These are phyloP conservation scores for Coemansia sp. DNA, from an alignment of 192 early-diverging fungal species.

Conservation along the genomic window DNA sequence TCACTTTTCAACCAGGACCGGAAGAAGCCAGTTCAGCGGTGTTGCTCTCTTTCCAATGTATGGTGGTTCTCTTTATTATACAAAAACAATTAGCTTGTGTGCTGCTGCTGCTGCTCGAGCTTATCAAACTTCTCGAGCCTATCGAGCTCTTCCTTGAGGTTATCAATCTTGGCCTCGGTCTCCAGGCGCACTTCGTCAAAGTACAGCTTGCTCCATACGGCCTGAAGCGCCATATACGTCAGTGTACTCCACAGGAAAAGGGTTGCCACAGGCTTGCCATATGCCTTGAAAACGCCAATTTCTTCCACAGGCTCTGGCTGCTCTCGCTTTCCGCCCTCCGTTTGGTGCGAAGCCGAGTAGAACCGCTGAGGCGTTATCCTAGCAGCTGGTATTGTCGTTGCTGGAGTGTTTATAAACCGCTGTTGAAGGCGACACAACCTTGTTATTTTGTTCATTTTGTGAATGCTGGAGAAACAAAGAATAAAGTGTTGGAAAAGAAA, in stretches of 20 bases:
- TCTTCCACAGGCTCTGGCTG: slow-evolving; percentile 10
- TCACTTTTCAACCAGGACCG: too few relatives aligned
- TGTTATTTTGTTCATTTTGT: background rate
- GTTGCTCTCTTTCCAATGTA: too few relatives aligned
- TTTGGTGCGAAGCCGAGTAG: background rate
- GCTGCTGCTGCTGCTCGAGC: slow-evolving; percentile 5
- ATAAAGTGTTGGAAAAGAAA: background rate
- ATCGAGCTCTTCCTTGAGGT: slow-evolving; percentile 21
- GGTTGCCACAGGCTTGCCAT: slow-evolving; percentile 43
- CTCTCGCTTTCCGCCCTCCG: background rate
- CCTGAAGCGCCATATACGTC: slow-evolving; percentile 44
- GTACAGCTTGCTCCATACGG: slow-evolving; percentile 46
- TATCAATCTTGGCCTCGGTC: slow-evolving; percentile 45
- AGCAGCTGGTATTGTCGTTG: background rate
- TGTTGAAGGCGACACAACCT: background rate
- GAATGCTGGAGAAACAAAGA: background rate
- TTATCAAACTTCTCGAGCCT: slow-evolving; percentile 10
- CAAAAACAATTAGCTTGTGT: too few relatives aligned
- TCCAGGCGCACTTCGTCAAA: slow-evolving; percentile 45
- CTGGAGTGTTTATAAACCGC: background rate
- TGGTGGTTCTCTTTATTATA: too few relatives aligned
- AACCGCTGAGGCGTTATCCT: background rate
- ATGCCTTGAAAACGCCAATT: slow-evolving; percentile 36
- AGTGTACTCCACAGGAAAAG: slow-evolving; percentile 48
- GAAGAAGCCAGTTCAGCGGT: too few relatives aligned